These are phyloP conservation scores for Cladophialophora chaetospira DNA, from an alignment of 2,329 filamentous ascomycete genomes.

Conservation along the genomic window DNA sequence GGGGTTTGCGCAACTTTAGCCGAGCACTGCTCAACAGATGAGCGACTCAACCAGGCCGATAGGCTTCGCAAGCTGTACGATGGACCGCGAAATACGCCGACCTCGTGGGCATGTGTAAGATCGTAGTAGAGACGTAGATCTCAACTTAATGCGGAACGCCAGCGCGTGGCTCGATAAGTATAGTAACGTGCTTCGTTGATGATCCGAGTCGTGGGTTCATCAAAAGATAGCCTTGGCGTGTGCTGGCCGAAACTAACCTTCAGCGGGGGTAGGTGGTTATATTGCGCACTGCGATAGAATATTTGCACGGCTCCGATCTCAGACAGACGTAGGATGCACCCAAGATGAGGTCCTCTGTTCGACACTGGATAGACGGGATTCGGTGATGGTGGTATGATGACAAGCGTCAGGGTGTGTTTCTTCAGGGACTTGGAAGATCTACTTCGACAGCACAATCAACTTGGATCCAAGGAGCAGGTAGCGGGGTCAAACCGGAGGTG, in stretches of 20 bases:
- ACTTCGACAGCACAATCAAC: conserved; percentile 12
- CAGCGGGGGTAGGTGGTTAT: background rate
- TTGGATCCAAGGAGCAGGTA: conserved; percentile 2
- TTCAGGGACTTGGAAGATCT: conserved; percentile 24
- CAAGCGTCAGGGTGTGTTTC: conserved; percentile 4
- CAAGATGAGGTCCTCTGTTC: background rate
- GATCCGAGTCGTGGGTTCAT: background rate
- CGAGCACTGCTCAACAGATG: conserved; percentile 1
- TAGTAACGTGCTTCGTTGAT: conserved; percentile 5
- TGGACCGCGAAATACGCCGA: conserved; percentile 8
- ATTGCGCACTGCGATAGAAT: background rate
- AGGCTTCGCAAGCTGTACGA: conserved; percentile 20
- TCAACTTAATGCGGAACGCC: conserved; percentile 11
- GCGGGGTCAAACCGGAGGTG: conserved; percentile 15
- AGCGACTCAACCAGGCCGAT: conserved; percentile 23
- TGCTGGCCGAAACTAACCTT: background rate
- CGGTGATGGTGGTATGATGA: conserved; percentile 17
- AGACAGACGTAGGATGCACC: background rate
- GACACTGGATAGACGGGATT: conserved; percentile 1
- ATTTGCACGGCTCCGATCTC: conserved; percentile 1
- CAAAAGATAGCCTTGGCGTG: conserved; percentile 5
- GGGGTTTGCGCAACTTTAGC: conserved; percentile 1
- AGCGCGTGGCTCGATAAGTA: conserved; percentile 2
- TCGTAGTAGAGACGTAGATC: conserved; percentile 7
- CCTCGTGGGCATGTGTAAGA: conserved; percentile 25